Base-by-base conservation (phyloP, 208 protist genomes). In the Lotmaria passim region DNA sequence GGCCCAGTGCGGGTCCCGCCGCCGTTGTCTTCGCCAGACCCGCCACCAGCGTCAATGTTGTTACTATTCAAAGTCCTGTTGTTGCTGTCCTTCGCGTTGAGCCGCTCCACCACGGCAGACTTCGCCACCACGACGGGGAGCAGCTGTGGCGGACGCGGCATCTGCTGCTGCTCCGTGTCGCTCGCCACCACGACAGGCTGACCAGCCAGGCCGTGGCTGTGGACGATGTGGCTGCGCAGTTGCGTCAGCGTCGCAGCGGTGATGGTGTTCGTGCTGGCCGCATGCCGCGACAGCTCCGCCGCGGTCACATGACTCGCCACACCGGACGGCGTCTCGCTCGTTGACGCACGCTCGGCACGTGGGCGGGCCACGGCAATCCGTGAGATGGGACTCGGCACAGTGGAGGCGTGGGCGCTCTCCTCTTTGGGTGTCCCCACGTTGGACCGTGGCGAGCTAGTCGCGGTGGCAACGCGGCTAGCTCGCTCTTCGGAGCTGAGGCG, bases 41-140 rank as follows among this genome's bases (percentile, higher is more conserved):
- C 30, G 28, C 15, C 14, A 21, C 51, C 36, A 61, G 11, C 38
- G 28, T 33, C 24, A 19, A 8, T 2, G 57, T 12, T 11, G 19
- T 39, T 39, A 34, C 12, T 51, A 17, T 28, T 57, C 50, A 19
- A 28, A 41, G 2, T 57, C 17, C 6, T 26, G 30, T 21, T 34
- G 55, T 55, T 59, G 28, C 26, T 57, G 41, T 34, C 28, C 19
- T 28, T 44, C 12, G 11, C 33, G 47, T 5, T 48, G 34, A 39
- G 43, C 2, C 59, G 59, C 44, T 53, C 59, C n/a, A 65, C 59
- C n/a, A 31, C 41, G n/a, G 59, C 59, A 1, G 59, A 65, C n/a
- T 65, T 51, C 1, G 59, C 44, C 31, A 53, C 44, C 0, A 65
- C 44, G 10, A 65, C 59, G 2, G 59, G 59, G 10, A 41, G 59